Evolutionary conservation across 805 yeast species (phyloP), one percentile per base, ranked within the genome.

Genomic region (Ogataea wickerhamii): DNA sequence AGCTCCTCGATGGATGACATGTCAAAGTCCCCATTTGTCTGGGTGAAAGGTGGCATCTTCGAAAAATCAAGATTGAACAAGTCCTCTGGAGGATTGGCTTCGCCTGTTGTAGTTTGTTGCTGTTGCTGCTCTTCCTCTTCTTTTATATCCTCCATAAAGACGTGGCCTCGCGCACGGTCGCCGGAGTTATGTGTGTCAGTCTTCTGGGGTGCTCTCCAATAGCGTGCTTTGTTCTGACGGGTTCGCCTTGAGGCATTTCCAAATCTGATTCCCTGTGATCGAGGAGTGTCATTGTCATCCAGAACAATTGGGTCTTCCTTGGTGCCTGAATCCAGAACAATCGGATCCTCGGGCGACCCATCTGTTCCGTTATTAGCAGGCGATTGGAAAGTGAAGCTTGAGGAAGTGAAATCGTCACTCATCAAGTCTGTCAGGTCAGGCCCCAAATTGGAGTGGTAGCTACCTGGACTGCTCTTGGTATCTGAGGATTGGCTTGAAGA

Each of bases 221-320:
- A 27, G 8, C 30, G 10, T 27, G 7, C 30, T 16, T 16, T 27
- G 7, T 8, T 27, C 30, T 27, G 30, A 32, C 36, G 5, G 32
- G 18, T 13, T 20, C 34, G 13, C 34, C 32, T 18, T 23, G 28
- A 5, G 20, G 23, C 12, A 17, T 7, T 31, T 17, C 22, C 17
- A 25, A 11, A 24, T 36, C 27, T 8, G 7, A 8, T 22, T 8
- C 25, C 25, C 8, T 12, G 11, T n/a, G n/a, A n/a, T n/a, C n/a
- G n/a, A n/a, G n/a, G n/a, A 12, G 12, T 12, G 12, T 22, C 25
- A 12, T 34, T 36, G 13, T 51, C 56, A 28, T 54, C 59, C 19
- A 56, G 38, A 2, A 56, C 40, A 14, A 56, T 53, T 1, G 63
- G 63, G 27, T 56, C 61, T 14, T 57, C 62, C 24, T 51, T 48